Base-by-base conservation (phyloP, 2,329 filamentous ascomycete species). In the Dryadomyces quercivorus region DNA sequence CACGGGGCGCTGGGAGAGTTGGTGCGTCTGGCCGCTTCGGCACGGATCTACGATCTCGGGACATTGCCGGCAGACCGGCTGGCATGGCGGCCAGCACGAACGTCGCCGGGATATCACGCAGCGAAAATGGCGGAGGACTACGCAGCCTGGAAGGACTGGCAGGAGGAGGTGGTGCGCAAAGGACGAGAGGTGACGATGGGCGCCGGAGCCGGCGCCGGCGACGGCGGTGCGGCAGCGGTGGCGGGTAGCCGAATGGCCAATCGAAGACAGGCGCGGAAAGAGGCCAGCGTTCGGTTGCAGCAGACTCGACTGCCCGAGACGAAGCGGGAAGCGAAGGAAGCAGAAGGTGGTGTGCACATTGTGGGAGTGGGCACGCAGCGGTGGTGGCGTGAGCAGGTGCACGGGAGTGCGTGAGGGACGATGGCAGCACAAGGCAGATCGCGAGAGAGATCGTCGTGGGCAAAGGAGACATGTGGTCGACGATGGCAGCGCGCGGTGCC, bases 111-210 rank as follows among this genome's bases (percentile, higher is more conserved):
- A 63, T 88, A 82, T 68, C 80, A 84, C 57, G 81, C 82, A 10
- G 82, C 82, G 18, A 76, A 73, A 64, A 78, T 84, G 65, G 75
- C 73, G 55, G 84, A 88, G 66, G 78, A 86, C 59, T 85, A 79
- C 62, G 81, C 76, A 22, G 70, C 74, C 1, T 84, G 81, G 81
- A 74, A 72, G 61, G 68, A 69, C 56, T 84, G 81, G 81, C 73
- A 76, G 61, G 70, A 73, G 22, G 71, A 73, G 7, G 75, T 84
- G 38, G 62, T 78, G 12, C 71, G 73, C 63, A 83, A 82, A 69
- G 74, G 72, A 2, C 65, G 66, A 52, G 67, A 71, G 7, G 64
- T 57, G 47, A 55, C 54, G 3, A 16, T n/a, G n/a, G 59, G 42
- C 57, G 59, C 36, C 21, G 60, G 52, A 20, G n/a, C 48, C 16